These are phyloP conservation scores for Venturia aucupariae DNA, from an alignment of 2,329 filamentous ascomycete species.

Conservation along the genomic window DNA sequence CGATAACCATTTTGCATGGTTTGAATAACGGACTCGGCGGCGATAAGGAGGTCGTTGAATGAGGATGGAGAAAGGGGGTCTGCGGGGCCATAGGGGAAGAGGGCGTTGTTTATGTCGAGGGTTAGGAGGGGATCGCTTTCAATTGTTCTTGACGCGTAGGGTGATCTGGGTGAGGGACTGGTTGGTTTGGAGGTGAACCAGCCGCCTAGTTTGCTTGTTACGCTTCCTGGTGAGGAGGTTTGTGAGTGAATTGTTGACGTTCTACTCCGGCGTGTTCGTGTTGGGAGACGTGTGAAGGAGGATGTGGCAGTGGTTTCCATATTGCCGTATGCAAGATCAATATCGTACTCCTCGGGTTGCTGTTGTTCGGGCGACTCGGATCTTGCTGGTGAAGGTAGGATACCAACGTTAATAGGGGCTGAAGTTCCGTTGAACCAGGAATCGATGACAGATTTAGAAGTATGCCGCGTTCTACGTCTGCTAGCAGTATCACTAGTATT, in stretches of 20 bases:
- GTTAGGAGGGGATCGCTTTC: conserved; percentile 42
- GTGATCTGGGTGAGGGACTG: not conserved
- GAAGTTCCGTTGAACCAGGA: conserved; percentile 12
- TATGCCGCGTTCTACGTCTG: not conserved
- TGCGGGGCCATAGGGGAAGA: conserved; percentile 44
- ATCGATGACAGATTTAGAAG: conserved; percentile 5
- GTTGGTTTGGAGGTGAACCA: conserved; percentile 5
- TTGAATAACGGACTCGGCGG: conserved; percentile 46
- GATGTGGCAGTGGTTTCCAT: not conserved
- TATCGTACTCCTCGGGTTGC: not conserved
- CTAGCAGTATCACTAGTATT: conserved; percentile 10
- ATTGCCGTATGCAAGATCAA: not conserved
- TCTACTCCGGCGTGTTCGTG: not conserved
- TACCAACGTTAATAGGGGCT: not conserved
- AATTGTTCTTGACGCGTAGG: not conserved
- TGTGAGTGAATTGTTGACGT: not conserved
- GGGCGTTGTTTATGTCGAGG: conserved; percentile 43
- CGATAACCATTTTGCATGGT: conserved; percentile 50
- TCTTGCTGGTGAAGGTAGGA: not conserved
- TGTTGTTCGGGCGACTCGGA: not conserved
- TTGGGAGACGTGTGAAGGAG: not conserved
- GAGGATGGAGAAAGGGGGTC: conserved; percentile 43
- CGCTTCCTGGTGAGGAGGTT: not conserved
- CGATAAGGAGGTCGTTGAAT: conserved; percentile 47
- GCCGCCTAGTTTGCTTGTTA: conserved; percentile 1